phyloP scores from a whole-genome alignment of 1,284 basidiomycete species.

The Neonothopanus nambi region DNA sequence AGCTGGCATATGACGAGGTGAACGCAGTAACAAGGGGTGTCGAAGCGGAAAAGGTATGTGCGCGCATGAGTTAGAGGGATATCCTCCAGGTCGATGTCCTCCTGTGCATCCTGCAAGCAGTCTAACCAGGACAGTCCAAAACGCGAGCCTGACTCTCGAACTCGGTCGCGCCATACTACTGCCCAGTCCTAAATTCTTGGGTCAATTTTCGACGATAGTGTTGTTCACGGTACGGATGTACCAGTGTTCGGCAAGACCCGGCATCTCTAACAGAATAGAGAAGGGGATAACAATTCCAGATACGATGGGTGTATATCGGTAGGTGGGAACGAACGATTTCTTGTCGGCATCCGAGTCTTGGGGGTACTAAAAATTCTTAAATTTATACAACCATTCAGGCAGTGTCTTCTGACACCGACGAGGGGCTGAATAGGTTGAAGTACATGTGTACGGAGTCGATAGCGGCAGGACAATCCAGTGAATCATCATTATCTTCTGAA shows the following conservation, averaged over 20 bases:
- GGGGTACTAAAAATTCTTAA: conserved; percentile 15
- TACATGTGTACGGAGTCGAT: too few relatives aligned
- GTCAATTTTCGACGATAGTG: conserved; percentile 45
- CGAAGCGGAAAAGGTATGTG: conserved; percentile 37
- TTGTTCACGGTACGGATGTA: conserved; percentile 58
- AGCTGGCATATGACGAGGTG: conserved; percentile 37
- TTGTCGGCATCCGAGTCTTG: conserved; percentile 7
- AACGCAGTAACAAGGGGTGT: conserved; percentile 38
- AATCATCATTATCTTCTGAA: too few relatives aligned
- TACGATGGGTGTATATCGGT: conserved; percentile 64
- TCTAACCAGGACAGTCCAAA: too few relatives aligned
- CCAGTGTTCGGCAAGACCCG: conserved; percentile 71
- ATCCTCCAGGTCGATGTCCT: too few relatives aligned
- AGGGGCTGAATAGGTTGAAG: too few relatives aligned
- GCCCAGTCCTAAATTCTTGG: conserved; percentile 63
- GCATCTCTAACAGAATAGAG: conserved; percentile 79
- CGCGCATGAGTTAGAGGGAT: too few relatives aligned
- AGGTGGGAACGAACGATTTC: conserved; percentile 30
- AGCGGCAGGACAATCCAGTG: too few relatives aligned
- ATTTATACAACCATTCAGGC: conserved; percentile 11
- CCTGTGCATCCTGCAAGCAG: too few relatives aligned
- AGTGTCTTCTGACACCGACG: not conserved
- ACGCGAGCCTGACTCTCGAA: too few relatives aligned
- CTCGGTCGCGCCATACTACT: conserved; percentile 70
- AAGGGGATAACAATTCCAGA: conserved; percentile 76